These are phyloP conservation scores for Suillus tomentosus DNA, from an alignment of 768 basidiomycete genomes.

Conservation along the genomic window DNA sequence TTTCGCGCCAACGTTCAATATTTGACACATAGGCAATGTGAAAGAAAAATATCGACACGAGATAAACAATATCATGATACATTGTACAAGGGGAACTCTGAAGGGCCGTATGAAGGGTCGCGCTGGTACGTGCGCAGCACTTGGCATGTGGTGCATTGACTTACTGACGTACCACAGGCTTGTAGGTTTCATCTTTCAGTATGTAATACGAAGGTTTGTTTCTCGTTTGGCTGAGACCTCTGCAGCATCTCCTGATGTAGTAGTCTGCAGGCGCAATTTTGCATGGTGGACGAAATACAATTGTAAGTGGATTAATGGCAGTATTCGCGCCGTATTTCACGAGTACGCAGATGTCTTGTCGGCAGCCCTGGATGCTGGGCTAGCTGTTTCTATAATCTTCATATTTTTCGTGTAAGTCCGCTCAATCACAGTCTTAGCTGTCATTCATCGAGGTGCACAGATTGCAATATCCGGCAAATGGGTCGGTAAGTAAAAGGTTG, in stretches of 20 bases:
- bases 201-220: slow-evolving; percentile 51
- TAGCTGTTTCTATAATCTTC: slow-evolving; percentile 63
- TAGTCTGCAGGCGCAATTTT: slow-evolving; percentile 49
- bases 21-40: too few species aligned
- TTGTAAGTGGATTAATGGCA: slow-evolving; percentile 41
- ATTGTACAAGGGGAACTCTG: too few species aligned
- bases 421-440: background rate
- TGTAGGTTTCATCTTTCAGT: slow-evolving; percentile 78
- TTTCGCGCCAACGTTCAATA: too few species aligned
- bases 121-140: slow-evolving; percentile 21
- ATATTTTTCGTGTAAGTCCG: slow-evolving; percentile 67
- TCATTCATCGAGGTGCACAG: slow-evolving; percentile 14
- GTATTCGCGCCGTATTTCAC: too few species aligned
- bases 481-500: slow-evolving; percentile 20
- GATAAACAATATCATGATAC: too few species aligned
- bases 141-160: background rate
- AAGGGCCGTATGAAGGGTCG: too few species aligned
- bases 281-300: slow-evolving; percentile 80
- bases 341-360: slow-evolving; percentile 60
- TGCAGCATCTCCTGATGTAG: background rate
- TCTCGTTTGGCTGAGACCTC: background rate
- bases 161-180: slow-evolving; percentile 31
- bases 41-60: too few species aligned
- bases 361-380: slow-evolving; percentile 74
- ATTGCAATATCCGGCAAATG: slow-evolving; percentile 29